These are phyloP conservation scores for Penicillium sp. DNA, from an alignment of 2,329 filamentous ascomycete genomes.

Conservation along the genomic window DNA sequence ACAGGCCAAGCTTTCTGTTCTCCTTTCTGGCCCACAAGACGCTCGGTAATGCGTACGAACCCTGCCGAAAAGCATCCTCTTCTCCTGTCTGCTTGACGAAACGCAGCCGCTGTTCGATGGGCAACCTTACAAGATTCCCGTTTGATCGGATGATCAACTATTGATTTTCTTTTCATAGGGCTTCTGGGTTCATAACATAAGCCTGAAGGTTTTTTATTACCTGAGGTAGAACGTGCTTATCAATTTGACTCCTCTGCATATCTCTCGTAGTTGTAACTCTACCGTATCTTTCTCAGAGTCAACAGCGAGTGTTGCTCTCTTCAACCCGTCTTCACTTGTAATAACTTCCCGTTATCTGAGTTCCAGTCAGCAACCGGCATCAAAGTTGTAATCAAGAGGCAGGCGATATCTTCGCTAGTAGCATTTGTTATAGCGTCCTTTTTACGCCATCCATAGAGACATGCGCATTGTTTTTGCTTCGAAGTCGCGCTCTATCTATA, in stretches of 20 bases:
- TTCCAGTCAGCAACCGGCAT: no score
- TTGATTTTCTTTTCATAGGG: background rate
- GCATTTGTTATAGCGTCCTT: no score
- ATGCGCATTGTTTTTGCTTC: no score
- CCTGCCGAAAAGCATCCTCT: background rate
- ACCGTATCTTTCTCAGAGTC: no score
- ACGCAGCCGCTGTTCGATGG: conserved; percentile 7
- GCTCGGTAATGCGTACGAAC: conserved; percentile 1
- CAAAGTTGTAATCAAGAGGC: no score
- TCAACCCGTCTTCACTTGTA: no score
- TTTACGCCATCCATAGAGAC: no score
- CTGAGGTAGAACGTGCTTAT: conserved; percentile 1
- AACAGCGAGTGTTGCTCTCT: no score
- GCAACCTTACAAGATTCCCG: background rate
- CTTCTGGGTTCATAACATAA: background rate
- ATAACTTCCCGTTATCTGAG: no score
- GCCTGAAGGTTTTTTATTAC: background rate
- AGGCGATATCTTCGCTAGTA: no score
- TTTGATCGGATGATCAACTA: conserved; percentile 11
- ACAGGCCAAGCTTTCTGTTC: conserved; percentile 9
- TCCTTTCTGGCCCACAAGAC: conserved; percentile 5
- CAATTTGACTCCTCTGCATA: background rate
- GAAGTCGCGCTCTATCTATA: background rate
- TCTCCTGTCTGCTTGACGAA: conserved; percentile 13
- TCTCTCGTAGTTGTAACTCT: no score